These are phyloP conservation scores for Coemansia sp. DNA, from an alignment of 192 early-diverging fungal genomes.

Conservation along the genomic window DNA sequence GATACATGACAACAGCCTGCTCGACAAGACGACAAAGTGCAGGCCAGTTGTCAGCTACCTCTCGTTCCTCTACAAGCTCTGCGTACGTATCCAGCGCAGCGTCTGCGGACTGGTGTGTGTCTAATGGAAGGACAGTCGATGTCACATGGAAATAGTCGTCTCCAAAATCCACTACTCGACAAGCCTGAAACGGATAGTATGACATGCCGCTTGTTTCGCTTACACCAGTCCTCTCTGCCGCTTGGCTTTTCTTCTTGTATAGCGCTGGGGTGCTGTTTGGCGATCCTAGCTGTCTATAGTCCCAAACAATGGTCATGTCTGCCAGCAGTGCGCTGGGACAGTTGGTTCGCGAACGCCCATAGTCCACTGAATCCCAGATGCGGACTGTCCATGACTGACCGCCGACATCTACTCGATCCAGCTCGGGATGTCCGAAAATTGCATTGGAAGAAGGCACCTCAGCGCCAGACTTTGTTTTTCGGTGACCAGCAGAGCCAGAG, in stretches of 20 bases:
- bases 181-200: slow-evolving; percentile 46
- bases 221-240: background rate
- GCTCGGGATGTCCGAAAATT: slow-evolving; percentile 40
- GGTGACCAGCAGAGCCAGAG: slow-evolving; percentile 22
- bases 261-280: slow-evolving; percentile 8
- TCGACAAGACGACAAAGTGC: slow-evolving; percentile 50
- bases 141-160: slow-evolving; percentile 50
- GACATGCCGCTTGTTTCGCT: slow-evolving; percentile 7
- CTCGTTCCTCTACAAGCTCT: slow-evolving; percentile 51
- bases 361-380: slow-evolving; percentile 49
- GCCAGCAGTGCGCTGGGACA: slow-evolving; percentile 40
- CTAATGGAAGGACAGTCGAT: slow-evolving; percentile 42
- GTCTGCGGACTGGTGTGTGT: slow-evolving; percentile 12
- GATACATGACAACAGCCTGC: slow-evolving; percentile 48
- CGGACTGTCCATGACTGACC: slow-evolving; percentile 53
- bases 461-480: slow-evolving; percentile 19
- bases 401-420: slow-evolving; percentile 54
- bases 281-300: slow-evolving; percentile 37
- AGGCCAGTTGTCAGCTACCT: slow-evolving; percentile 49
- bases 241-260: background rate
- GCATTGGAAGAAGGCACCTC: background rate
- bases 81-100: slow-evolving; percentile 35
- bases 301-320: slow-evolving; percentile 52
- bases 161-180: slow-evolving; percentile 45
- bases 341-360: slow-evolving; percentile 25